Evolutionary conservation across 306 rosid species (phyloP).

Genomic region (Urtica urens): DNA sequence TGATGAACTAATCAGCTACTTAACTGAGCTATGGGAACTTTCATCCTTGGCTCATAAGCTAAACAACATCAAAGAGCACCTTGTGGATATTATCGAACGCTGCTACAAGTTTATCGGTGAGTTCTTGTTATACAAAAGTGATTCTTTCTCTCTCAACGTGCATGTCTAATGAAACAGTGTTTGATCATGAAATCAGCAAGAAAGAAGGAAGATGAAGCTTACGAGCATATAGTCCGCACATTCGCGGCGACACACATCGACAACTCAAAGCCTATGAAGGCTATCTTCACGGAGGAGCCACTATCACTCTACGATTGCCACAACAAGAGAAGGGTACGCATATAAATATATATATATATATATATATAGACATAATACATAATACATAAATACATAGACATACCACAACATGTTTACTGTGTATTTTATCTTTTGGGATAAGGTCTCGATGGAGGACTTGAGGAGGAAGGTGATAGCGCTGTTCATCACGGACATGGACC

Average conservation of each 20-base stretch:
- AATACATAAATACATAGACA: not conserved
- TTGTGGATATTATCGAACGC: conserved; percentile 24
- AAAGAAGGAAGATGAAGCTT: conserved; percentile 36
- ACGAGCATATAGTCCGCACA: conserved; percentile 17
- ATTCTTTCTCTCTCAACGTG: not conserved
- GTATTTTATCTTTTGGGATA: not conserved
- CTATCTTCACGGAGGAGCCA: conserved; percentile 31
- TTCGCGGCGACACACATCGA: conserved; percentile 32
- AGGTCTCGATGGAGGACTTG: conserved; percentile 37
- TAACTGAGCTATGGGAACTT: conserved; percentile 65
- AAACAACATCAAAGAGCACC: conserved; percentile 39
- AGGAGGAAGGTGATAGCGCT: conserved; percentile 40
- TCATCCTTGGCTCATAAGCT: conserved; percentile 63
- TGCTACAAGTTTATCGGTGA: conserved; percentile 36
- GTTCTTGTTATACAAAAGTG: not conserved
- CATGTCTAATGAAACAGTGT: not conserved
- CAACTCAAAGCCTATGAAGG: conserved; percentile 38
- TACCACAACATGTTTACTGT: too few species aligned
- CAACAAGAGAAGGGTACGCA: conserved; percentile 41
- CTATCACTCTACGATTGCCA: conserved; percentile 40
- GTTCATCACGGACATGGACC: conserved; percentile 36
- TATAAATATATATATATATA: not conserved
- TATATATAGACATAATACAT: too few species aligned
- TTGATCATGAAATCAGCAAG: conserved; percentile 26
- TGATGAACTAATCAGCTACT: conserved; percentile 27